A percentile compares a stretch with the other conserved stretches of the same genome.
Evolutionary conservation across 176 grass and related monocot genomes (phyloP).

Genomic region (Avena atlantica): DNA sequence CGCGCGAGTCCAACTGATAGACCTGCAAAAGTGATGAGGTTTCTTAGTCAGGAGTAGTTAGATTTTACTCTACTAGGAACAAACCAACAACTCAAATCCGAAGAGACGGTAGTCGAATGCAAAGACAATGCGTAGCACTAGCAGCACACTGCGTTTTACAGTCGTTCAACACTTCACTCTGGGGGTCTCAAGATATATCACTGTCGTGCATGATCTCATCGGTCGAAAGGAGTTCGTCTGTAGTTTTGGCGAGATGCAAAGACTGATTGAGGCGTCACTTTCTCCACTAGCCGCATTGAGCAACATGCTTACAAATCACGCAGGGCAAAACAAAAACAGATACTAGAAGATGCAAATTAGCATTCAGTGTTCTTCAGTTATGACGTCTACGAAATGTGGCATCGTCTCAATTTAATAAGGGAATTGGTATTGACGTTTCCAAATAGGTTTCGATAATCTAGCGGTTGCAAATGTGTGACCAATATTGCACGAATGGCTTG

Average conservation of each 20-base stretch:
- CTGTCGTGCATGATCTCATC: constrained; percentile 18
- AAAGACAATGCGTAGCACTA: constrained; percentile 11
- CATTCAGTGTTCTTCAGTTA: background rate
- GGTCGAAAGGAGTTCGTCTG: background rate
- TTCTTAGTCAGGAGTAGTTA: background rate
- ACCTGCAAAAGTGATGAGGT: constrained; percentile 41
- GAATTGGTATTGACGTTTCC: background rate
- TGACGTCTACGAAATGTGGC: background rate
- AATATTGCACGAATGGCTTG: background rate
- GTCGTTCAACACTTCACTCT: background rate
- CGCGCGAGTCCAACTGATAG: background rate
- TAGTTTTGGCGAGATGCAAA: background rate
- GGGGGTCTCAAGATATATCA: constrained; percentile 16
- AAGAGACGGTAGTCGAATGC: constrained; percentile 22
- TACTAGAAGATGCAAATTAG: background rate
- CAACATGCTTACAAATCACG: background rate
- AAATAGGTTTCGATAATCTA: background rate
- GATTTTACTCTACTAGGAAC: background rate
- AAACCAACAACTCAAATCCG: constrained; percentile 27
- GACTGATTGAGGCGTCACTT: constrained; percentile 2
- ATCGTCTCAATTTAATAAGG: background rate
- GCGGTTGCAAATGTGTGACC: background rate
- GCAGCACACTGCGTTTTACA: background rate
- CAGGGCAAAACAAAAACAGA: background rate
- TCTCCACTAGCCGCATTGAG: background rate